A percentile compares a stretch with the other conserved stretches of the same genome.
Evolutionary conservation across 176 grass and related monocot species (phyloP).

Genomic region (Carex pumila): DNA sequence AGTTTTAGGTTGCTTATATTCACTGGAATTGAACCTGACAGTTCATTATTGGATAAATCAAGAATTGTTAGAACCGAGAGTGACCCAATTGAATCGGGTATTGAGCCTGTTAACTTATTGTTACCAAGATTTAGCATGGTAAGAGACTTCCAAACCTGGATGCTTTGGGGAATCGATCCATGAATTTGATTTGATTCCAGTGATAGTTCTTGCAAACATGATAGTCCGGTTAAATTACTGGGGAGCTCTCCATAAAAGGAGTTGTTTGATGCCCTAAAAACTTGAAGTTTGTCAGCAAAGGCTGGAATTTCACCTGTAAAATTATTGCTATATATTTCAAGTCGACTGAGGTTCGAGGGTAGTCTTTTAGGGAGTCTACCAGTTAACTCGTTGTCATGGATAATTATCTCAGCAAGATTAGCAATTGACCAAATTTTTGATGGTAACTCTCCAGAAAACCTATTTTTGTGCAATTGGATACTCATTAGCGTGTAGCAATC

Average conservation of each 20-base stretch:
- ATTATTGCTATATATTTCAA: constrained; percentile 37
- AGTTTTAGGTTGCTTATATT: constrained; percentile 32
- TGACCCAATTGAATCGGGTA: constrained; percentile 36
- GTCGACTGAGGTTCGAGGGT: constrained; percentile 2
- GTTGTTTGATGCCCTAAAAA: constrained; percentile 31
- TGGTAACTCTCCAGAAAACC: constrained; percentile 37
- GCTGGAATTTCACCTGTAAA: constrained; percentile 37
- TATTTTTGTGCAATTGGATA: constrained; percentile 32
- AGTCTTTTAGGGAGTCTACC: constrained; percentile 31
- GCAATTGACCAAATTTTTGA: constrained; percentile 31
- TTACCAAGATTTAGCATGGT: constrained; percentile 24
- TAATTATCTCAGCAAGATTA: neutral
- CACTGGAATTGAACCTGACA: constrained; percentile 36
- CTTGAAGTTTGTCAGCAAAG: neutral
- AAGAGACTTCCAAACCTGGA: neutral
- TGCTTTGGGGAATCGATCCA: constrained; percentile 22
- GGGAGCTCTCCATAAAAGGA: constrained; percentile 18
- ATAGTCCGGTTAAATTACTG: neutral
- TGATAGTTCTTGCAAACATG: neutral
- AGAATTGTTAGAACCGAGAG: constrained; percentile 29
- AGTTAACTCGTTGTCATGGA: constrained; percentile 39
- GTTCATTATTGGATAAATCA: constrained; percentile 54
- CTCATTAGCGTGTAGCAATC: constrained; percentile 21
- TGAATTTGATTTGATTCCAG: constrained; percentile 33
- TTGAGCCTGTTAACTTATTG: constrained; percentile 32